Base-by-base conservation (phyloP, 2,329 filamentous ascomycete genomes). In the Penicillium sp. region DNA sequence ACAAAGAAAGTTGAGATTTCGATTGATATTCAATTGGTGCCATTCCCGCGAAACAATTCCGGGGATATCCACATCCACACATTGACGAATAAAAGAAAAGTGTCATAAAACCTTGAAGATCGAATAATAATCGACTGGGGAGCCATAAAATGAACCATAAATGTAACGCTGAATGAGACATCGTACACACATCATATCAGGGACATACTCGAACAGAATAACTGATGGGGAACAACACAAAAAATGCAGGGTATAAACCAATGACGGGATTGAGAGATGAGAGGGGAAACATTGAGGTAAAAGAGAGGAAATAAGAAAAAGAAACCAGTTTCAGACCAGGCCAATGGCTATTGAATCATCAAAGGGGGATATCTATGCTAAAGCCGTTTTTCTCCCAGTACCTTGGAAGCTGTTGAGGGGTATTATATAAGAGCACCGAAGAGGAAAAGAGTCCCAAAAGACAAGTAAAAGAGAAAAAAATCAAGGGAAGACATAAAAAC, bases 131-230 rank as follows among this genome's bases (percentile, higher is more conserved):
- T 56, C 29, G 41, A 53, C 36, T 41, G 36, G 34, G 34, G 29
- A 34, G 16, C 23, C 40, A 11, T n/a, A 27, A 43, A 33, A 43
- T 25, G 40, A 43, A 45, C 34, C 34, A 51, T 47, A 53, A 41
- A 56, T 47, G 56, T 62, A 47, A 66, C 63, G 63, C 63, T 63
- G 59, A 49, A 61, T 53, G 38, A 53, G 56, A 61, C 52, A 64
- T 66, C 64, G 61, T 66, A 66, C 61, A 66, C 62, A 66, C 61
- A 65, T 66, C 61, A 65, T 50, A 66, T 55, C 54, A 57, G 46
- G 47, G 53, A 63, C 60, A 63, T 66, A 64, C 60, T 66, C 58
- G 54, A 57, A 65, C 58, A 65, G 55, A 57, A 47, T 8, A 23
- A 25, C 11, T 19, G 25, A 29, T 13, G 31, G 8, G 21, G 33